Conservation (phyloP, 495 filamentous ascomycete species). For the Daldinia grandis region DNA sequence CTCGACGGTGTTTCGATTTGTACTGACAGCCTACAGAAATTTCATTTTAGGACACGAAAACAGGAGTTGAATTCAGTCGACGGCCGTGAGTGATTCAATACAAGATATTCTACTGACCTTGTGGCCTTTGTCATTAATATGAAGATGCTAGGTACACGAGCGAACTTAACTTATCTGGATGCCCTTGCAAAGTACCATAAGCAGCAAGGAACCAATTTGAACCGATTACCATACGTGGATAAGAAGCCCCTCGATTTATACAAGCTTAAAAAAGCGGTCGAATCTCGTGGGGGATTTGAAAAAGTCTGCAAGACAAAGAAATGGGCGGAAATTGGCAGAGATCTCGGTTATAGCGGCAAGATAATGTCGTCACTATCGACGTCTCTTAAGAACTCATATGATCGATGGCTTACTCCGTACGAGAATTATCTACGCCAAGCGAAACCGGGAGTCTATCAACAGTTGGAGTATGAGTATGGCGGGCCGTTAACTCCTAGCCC, state of each 20-base stretch:
- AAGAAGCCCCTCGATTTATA: constrained; percentile 97
- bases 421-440: constrained; percentile 93
- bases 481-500: constrained; percentile 95
- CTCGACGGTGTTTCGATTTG: not conserved
- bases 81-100: constrained; percentile 76
- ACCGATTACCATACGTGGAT: constrained; percentile 94
- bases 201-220: constrained; percentile 92
- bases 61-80: constrained; percentile 98
- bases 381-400: constrained; percentile 97
- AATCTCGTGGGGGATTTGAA: constrained; percentile 91
- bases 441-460: constrained; percentile 96
- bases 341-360: constrained; percentile 97
- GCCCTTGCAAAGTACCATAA: constrained; percentile 96
- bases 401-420: constrained; percentile 94
- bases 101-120: constrained; percentile 43
- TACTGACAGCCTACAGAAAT: constrained; percentile 67
- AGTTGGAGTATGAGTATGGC: constrained; percentile 91
- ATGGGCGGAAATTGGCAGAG: constrained; percentile 98
- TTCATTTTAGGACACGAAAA: constrained; percentile 95
- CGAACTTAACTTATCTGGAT: constrained; percentile 95
- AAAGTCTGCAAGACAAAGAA: constrained; percentile 97
- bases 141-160: constrained; percentile 75
- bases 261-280: constrained; percentile 95
- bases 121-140: constrained; percentile 14
- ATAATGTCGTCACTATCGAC: constrained; percentile 99